These are phyloP conservation scores for Bonia amplexicaulis DNA, from an alignment of 176 grass and related monocot species.

Conservation along the genomic window DNA sequence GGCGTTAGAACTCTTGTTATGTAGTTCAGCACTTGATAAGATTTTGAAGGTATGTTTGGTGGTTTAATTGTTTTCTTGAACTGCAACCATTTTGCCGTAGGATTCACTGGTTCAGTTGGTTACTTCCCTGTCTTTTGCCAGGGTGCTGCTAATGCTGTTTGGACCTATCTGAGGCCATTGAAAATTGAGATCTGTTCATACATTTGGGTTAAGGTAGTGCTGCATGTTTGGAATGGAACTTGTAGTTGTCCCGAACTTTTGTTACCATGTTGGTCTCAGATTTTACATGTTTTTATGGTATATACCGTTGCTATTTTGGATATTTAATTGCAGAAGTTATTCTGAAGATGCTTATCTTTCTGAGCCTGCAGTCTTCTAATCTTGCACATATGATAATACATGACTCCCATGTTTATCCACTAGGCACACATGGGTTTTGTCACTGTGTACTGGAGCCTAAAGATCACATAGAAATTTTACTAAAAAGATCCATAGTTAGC, in stretches of 20 bases:
- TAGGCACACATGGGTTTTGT: not conserved
- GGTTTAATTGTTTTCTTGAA: constrained; percentile 17
- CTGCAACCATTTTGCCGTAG: not conserved
- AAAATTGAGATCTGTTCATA: constrained; percentile 21
- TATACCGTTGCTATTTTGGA: constrained; percentile 14
- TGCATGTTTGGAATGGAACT: constrained; percentile 37
- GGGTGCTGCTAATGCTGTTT: constrained; percentile 40
- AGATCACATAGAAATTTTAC: not conserved
- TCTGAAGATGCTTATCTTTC: constrained; percentile 34
- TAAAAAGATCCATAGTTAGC: not conserved
- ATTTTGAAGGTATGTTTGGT: constrained; percentile 25
- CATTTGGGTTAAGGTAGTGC: constrained; percentile 30
- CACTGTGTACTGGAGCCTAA: not conserved
- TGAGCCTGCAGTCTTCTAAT: constrained; percentile 9
- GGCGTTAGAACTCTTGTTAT: constrained; percentile 33
- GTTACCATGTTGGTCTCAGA: constrained; percentile 35
- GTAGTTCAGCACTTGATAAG: not conserved
- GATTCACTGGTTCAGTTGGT: constrained; percentile 21
- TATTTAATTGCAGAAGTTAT: constrained; percentile 15
- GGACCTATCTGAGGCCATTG: constrained; percentile 28
- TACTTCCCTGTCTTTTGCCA: constrained; percentile 26
- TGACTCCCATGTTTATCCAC: constrained; percentile 4
- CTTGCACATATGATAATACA: constrained; percentile 3
- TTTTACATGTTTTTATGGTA: constrained; percentile 30
- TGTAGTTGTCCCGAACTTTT: constrained; percentile 31